These are phyloP conservation scores for Phytophthora constricta DNA, from an alignment of 352 stramenopile species.

Conservation along the genomic window DNA sequence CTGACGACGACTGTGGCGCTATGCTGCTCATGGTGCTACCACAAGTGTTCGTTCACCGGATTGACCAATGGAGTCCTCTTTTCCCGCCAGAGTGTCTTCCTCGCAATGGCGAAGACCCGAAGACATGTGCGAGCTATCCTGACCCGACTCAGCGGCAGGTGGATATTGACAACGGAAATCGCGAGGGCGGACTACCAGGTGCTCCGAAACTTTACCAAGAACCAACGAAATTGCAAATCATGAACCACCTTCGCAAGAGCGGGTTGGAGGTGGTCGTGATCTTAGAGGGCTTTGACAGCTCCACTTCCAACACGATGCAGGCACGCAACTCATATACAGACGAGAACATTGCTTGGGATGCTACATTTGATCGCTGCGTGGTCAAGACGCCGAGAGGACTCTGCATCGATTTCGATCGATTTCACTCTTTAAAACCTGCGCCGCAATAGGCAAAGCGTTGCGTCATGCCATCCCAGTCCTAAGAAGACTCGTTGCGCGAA, in stretches of 20 bases:
- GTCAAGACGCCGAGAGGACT: slow-evolving; percentile 55
- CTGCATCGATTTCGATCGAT: slow-evolving; percentile 85
- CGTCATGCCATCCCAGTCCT: slow-evolving; percentile 52
- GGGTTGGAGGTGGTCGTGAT: slow-evolving; percentile 85
- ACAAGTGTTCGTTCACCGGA: slow-evolving; percentile 84
- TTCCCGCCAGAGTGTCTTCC: slow-evolving; percentile 83
- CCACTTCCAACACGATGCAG: slow-evolving; percentile 90
- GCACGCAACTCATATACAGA: slow-evolving; percentile 83
- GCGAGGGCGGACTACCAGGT: slow-evolving; percentile 52
- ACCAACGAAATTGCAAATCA: slow-evolving; percentile 79
- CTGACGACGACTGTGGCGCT: slow-evolving; percentile 79
- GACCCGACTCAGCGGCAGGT: slow-evolving; percentile 76
- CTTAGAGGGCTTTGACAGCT: slow-evolving; percentile 85
- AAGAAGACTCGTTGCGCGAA: too few species aligned
- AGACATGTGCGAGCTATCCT: slow-evolving; percentile 62
- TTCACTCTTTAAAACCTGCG: slow-evolving; percentile 75
- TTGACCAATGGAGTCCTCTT: slow-evolving; percentile 85
- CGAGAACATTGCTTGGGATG: slow-evolving; percentile 83
- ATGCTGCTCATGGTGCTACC: slow-evolving; percentile 87
- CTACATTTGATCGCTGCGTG: slow-evolving; percentile 82
- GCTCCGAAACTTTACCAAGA: slow-evolving; percentile 51
- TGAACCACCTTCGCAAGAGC: slow-evolving; percentile 66
- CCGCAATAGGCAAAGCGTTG: slow-evolving; percentile 58
- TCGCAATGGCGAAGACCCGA: slow-evolving; percentile 54
- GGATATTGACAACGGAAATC: slow-evolving; percentile 88